Evolutionary conservation across 306 rosid species (phyloP).

Genomic region (Ormosia semicastrata): DNA sequence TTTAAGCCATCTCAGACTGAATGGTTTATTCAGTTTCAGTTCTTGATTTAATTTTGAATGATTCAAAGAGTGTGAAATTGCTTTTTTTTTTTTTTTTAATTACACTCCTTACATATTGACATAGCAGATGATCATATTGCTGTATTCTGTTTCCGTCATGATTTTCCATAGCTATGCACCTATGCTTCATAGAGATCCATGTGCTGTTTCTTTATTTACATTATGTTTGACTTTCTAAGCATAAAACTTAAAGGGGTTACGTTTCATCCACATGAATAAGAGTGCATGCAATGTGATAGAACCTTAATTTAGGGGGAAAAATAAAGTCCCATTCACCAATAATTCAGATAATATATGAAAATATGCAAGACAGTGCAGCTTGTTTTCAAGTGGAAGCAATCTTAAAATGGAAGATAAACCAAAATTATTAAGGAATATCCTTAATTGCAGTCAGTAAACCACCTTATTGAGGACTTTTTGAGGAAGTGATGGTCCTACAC

Average conservation of each 20-base stretch:
- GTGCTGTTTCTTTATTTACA: neutral
- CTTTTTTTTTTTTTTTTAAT: neutral
- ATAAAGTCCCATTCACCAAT: too few relatives aligned
- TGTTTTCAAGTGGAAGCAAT: too few relatives aligned
- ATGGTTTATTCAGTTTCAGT: neutral
- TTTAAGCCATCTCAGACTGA: too few relatives aligned
- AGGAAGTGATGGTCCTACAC: conserved; percentile 14
- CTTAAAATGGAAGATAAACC: too few relatives aligned
- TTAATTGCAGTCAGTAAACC: neutral
- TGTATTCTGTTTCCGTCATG: neutral
- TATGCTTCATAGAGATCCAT: neutral
- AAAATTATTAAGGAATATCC: conserved; percentile 7
- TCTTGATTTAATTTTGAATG: neutral
- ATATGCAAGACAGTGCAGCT: neutral
- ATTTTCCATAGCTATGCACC: neutral
- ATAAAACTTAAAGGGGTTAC: neutral
- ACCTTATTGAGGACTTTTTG: neutral
- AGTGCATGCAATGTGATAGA: conserved; percentile 9
- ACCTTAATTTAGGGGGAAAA: neutral
- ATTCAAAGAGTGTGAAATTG: neutral
- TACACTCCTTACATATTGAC: neutral
- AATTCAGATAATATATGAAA: neutral
- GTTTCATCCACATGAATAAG: neutral
- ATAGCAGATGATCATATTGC: neutral
- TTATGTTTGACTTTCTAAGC: neutral